phyloP scores from a whole-genome alignment of 768 basidiomycete species.

The Hygrocybe coccinea region DNA sequence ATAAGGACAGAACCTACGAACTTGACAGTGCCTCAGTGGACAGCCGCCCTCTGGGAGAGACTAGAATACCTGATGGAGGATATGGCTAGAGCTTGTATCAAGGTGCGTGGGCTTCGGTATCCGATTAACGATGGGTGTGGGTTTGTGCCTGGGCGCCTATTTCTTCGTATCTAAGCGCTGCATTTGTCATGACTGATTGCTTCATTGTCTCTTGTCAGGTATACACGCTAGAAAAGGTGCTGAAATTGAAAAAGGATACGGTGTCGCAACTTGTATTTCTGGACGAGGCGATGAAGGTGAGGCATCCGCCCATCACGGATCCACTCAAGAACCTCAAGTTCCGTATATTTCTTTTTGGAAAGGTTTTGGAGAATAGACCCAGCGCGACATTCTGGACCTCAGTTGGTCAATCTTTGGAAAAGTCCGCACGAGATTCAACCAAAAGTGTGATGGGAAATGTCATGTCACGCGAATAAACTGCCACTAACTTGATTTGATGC shows the following conservation, averaged over 20 bases:
- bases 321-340: background rate
- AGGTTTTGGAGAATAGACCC: slow-evolving; percentile 88
- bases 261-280: slow-evolving; percentile 73
- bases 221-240: slow-evolving; percentile 90
- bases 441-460: slow-evolving; percentile 47
- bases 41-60: slow-evolving; percentile 72
- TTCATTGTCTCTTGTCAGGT: slow-evolving; percentile 51
- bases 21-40: slow-evolving; percentile 82
- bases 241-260: slow-evolving; percentile 82
- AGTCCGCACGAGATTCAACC: slow-evolving; percentile 71
- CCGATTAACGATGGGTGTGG: background rate
- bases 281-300: slow-evolving; percentile 90
- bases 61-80: slow-evolving; percentile 83
- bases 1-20: slow-evolving; percentile 88
- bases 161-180: background rate
- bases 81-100: slow-evolving; percentile 86
- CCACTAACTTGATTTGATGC: background rate
- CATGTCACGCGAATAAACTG: background rate
- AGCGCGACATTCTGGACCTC: slow-evolving; percentile 89
- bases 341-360: background rate
- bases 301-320: background rate
- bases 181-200: background rate
- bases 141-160: background rate
- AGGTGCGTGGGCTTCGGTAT: slow-evolving; percentile 39
- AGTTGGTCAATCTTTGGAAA: slow-evolving; percentile 75